Evolutionary conservation across 768 basidiomycete species (phyloP), one percentile per base, ranked within the genome.

Genomic region (Russula brevipes): DNA sequence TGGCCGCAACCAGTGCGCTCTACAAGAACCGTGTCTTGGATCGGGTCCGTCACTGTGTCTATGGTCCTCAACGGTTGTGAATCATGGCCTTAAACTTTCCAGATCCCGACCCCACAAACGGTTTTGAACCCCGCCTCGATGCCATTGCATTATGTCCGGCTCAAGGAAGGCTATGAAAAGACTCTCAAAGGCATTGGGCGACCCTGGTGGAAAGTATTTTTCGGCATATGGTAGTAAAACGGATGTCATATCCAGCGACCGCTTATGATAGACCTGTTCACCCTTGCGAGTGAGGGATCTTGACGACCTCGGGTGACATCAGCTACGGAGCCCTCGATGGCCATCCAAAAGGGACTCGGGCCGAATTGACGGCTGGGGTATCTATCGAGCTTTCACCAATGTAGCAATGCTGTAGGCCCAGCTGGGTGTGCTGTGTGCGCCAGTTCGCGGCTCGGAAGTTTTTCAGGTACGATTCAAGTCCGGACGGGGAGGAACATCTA

Each of bases 171-270:
- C 5, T 84, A 86, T 64, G 84, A 89, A 62, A 88, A 87, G 74
- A 88, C 87, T 68, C 81, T 84, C 11, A 77, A 85, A 69, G 90
- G 90, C n/a, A 87, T 90, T 49, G 81, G 81, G 39, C 77, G 90
- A 59, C 88, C 90, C 2, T 85, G 86, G 86, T 92, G 90, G 90
- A 90, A 92, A 72, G 75, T 87, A 47, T 88, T 92, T 73, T 86
- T 92, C 67, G 82, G 83, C 44, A 79, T 90, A 62, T 90, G 89
- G 88, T 86, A 80, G 75, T n/a, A 33, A 14, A 53, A 33, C 31
- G 16, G n/a, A n/a, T 59, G 30, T 51, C 7, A 39, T 49, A 54
- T 42, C 36, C 54, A 47, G 16, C 30, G 30, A 30, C 19, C 14
- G 16, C 31, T 41, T 11, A 31, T 41, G 16, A 41, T 41, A 54